A percentile compares a stretch with the other conserved stretches of the same genome.
These are phyloP conservation scores for Agaricus blazei DNA, from an alignment of 768 basidiomycete genomes.

Conservation along the genomic window DNA sequence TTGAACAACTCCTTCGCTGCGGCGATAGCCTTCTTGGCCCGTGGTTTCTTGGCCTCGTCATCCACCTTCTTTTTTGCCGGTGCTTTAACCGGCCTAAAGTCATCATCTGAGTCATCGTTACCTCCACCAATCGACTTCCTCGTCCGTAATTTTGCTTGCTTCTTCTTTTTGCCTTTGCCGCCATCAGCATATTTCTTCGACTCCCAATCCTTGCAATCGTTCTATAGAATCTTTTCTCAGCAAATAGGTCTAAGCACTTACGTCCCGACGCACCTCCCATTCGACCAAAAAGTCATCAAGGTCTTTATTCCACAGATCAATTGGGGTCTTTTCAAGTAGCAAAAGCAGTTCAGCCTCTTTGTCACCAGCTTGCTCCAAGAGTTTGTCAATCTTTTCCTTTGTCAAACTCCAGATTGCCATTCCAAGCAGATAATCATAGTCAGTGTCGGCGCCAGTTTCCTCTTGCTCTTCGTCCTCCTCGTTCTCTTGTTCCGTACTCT, in stretches of 20 bases:
- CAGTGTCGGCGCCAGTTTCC: conserved; percentile 34
- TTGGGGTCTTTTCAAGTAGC: conserved; percentile 74
- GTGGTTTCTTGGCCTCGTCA: conserved; percentile 15
- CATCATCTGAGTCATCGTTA: conserved; percentile 34
- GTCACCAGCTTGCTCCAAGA: conserved; percentile 70
- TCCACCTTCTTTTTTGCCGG: conserved; percentile 31
- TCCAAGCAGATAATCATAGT: conserved; percentile 90
- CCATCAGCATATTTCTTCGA: conserved; percentile 32
- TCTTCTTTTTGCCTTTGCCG: conserved; percentile 41
- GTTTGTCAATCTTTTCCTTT: conserved; percentile 88
- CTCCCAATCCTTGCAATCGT: conserved; percentile 42
- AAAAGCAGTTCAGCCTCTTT: conserved; percentile 79
- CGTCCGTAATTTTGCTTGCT: conserved; percentile 41
- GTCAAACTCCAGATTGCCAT: conserved; percentile 98
- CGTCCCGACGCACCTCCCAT: conserved; percentile 68
- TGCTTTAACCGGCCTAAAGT: conserved; percentile 45
- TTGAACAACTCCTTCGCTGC: conserved; percentile 16
- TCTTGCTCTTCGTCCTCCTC: conserved; percentile 52
- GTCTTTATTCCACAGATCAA: conserved; percentile 86
- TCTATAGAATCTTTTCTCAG: conserved; percentile 24
- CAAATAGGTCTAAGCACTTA: not conserved
- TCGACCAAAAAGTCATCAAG: conserved; percentile 76
- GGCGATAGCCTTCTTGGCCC: conserved; percentile 11
- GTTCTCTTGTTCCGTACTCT: conserved; percentile 46
- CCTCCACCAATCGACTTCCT: conserved; percentile 40